Evolutionary conservation across 768 basidiomycete genomes (phyloP).

Genomic region (Suillus variegatus): DNA sequence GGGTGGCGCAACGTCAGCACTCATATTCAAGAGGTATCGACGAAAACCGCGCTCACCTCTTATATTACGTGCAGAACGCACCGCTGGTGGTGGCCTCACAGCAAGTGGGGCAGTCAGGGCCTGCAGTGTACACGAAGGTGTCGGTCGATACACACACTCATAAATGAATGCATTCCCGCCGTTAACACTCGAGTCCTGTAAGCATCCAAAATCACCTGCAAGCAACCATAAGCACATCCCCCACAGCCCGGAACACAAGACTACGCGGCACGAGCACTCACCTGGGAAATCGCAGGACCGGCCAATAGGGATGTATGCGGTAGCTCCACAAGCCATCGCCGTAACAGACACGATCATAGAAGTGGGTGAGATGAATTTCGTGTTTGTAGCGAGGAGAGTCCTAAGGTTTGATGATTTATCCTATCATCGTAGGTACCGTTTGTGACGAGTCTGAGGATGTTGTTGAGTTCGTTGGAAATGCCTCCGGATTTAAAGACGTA

Average conservation of each 20-base stretch:
- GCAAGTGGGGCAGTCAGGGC: background rate
- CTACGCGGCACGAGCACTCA: background rate
- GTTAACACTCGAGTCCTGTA: background rate
- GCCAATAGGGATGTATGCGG: constrained; percentile 3
- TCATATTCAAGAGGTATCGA: background rate
- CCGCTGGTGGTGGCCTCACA: background rate
- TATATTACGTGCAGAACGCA: background rate
- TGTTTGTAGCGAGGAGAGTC: background rate
- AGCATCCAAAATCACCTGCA: background rate
- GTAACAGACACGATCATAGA: constrained; percentile 4
- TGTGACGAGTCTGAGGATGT: too few species aligned
- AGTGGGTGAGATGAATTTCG: constrained; percentile 1
- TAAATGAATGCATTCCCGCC: too few species aligned
- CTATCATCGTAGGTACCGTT: background rate
- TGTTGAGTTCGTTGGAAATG: too few species aligned
- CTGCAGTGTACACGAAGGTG: background rate
- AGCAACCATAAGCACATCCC: background rate
- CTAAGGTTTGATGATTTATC: background rate
- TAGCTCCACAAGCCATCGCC: background rate
- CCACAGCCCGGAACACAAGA: background rate
- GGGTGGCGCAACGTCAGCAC: background rate
- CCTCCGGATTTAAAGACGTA: too few species aligned
- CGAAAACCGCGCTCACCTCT: background rate
- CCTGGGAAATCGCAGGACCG: background rate
- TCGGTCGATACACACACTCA: background rate